Evolutionary conservation across 495 filamentous ascomycete genomes (phyloP), one percentile per base, ranked within the genome.

Genomic region (Rusavskia elegans): DNA sequence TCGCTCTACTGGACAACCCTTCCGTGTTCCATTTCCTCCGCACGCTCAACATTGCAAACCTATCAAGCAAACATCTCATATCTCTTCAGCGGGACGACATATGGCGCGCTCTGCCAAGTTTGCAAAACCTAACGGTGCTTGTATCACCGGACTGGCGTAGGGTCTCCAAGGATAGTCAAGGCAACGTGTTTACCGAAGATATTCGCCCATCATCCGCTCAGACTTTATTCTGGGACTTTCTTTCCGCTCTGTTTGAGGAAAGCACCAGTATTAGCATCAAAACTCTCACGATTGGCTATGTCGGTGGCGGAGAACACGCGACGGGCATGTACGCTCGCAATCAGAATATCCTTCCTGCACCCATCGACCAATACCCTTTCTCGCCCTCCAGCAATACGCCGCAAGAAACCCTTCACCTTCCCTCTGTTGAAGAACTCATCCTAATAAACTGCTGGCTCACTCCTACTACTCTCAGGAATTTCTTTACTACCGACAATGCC

Each of bases 131-230:
- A 1, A 68, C 60, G 0, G 51, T 82, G 3, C 63, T 59, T 9
- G 64, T 80, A 7, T 71, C 73, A 36, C 75, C 78, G 0, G 72
- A 78, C 51, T 81, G 75, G 74, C 67, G 76, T 35, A 56, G 64
- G 14, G 59, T 78, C 42, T 37, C 46, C 2, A 72, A 73, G 53
- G 51, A 64, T 3, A 57, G 64, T 40, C 59, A 63, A 9, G 66
- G 67, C 11, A 58, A 61, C 40, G 63, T 72, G 1, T 60, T 66
- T 10, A 68, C 65, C 21, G 55, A 48, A 6, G 56, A 52, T 30
- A 62, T 77, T 36, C 52, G 57, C 20, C 78, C 78, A 2, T 64
- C 68, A 1, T 53, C 60, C 16, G 70, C 75, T 5, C 54, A 74
- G 2, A 42, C 57, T 19, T 54, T 55, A 5, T 73, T 78, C 41